phyloP scores from a whole-genome alignment of 345 rosid genomes.

The Chamaenerion angustifolium region DNA sequence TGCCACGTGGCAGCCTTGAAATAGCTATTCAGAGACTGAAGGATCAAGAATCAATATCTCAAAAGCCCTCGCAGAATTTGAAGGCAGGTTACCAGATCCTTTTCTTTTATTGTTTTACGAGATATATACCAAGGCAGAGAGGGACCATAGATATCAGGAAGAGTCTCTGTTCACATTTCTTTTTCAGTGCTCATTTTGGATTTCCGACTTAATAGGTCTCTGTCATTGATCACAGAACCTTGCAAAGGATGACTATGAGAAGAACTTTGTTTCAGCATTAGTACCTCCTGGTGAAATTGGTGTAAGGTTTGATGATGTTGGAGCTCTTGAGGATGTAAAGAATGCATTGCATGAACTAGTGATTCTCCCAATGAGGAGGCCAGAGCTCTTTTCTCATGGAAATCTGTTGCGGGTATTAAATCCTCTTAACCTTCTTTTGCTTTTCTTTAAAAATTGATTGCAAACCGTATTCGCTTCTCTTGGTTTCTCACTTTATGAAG shows the following conservation, averaged over 20 bases:
- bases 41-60: conserved; percentile 57
- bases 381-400: conserved; percentile 83
- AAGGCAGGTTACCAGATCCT: conserved; percentile 36
- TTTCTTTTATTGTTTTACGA: conserved; percentile 2
- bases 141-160: too few species aligned
- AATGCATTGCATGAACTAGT: conserved; percentile 86
- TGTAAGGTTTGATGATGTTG: conserved; percentile 80
- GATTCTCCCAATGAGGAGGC: conserved; percentile 98
- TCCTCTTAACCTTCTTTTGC: conserved; percentile 1
- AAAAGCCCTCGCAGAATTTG: conserved; percentile 60
- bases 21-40: conserved; percentile 63
- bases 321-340: conserved; percentile 96
- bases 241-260: conserved; percentile 87
- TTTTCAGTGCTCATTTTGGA: not conserved
- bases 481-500: conserved; percentile 5
- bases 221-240: conserved; percentile 39
- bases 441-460: not conserved
- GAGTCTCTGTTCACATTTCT: not conserved
- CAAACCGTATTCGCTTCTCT: not conserved
- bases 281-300: conserved; percentile 94
- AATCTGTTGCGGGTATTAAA: conserved; percentile 71
- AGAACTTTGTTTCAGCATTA: conserved; percentile 75
- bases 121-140: too few species aligned
- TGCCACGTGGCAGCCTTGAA: conserved; percentile 89
- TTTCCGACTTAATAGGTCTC: conserved; percentile 10